These are phyloP conservation scores for Saccharomycopsis capsularis DNA, from an alignment of 805 yeast species.

Conservation along the genomic window DNA sequence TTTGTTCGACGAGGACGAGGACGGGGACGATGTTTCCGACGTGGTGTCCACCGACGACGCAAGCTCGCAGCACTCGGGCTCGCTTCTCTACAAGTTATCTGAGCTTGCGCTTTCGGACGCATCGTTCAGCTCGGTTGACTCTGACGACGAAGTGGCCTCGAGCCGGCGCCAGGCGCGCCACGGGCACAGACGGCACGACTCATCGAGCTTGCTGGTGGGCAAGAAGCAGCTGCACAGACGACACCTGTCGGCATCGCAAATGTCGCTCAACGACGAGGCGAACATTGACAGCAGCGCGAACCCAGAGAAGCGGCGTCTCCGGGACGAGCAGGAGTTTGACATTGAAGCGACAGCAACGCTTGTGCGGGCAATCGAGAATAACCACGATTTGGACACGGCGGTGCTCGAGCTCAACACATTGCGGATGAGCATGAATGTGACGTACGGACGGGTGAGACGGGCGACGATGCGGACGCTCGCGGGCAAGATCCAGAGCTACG, in stretches of 20 bases:
- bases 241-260: slow-evolving; percentile 14
- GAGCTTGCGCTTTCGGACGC: slow-evolving; percentile 49
- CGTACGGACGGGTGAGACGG: slow-evolving; percentile 83
- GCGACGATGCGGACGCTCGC: slow-evolving; percentile 75
- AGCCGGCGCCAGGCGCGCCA: background rate
- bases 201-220: background rate
- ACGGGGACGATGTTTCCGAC: slow-evolving; percentile 17
- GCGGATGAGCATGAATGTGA: slow-evolving; percentile 95
- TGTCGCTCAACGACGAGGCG: slow-evolving; percentile 22
- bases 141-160: background rate
- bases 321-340: slow-evolving; percentile 68
- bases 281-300: slow-evolving; percentile 28
- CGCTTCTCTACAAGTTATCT: slow-evolving; percentile 37
- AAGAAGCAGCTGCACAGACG: slow-evolving; percentile 9
- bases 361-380: slow-evolving; percentile 83
- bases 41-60: slow-evolving; percentile 1
- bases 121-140: slow-evolving; percentile 41
- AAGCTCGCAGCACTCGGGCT: slow-evolving; percentile 19
- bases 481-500: slow-evolving; percentile 61
- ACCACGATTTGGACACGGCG: slow-evolving; percentile 92
- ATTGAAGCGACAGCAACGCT: slow-evolving; percentile 92
- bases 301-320: slow-evolving; percentile 33
- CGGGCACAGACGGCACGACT: background rate
- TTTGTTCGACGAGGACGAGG: slow-evolving; percentile 27
- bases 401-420: slow-evolving; percentile 85